Evolutionary conservation across 2,329 filamentous ascomycete species (phyloP).

Genomic region (Paraphaeosphaeria minitans): DNA sequence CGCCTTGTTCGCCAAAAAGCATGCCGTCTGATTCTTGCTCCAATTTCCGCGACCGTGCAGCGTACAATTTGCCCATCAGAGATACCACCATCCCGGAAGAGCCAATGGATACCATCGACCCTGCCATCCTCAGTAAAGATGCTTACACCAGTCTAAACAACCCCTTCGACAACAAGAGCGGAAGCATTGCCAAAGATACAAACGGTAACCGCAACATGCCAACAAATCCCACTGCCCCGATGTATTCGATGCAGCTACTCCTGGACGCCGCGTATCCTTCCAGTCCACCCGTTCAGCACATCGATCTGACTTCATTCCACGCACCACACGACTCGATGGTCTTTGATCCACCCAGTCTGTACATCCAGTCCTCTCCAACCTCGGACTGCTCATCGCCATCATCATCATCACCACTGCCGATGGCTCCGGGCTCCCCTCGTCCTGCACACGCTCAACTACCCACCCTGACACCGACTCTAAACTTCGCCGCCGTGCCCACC

Average conservation of each 20-base stretch:
- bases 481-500: conserved; percentile 30
- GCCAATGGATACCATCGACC: conserved; percentile 31
- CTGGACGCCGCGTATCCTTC: conserved; percentile 29
- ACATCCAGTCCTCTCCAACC: conserved; percentile 20
- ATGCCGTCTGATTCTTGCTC: conserved; percentile 25
- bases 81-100: conserved; percentile 39
- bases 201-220: conserved; percentile 23
- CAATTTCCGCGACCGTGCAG: conserved; percentile 12
- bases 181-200: conserved; percentile 14
- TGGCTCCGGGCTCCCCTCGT: conserved; percentile 30
- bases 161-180: conserved; percentile 16
- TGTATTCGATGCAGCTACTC: conserved; percentile 27
- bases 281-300: conserved; percentile 11
- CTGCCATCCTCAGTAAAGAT: conserved; percentile 32
- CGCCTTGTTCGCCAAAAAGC: conserved; percentile 48
- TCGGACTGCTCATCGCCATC: conserved; percentile 26
- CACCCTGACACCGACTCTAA: conserved; percentile 17
- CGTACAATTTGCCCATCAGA: conserved; percentile 32
- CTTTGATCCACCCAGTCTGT: conserved; percentile 10
- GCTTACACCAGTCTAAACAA: conserved; percentile 26
- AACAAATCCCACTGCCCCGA: conserved; percentile 15
- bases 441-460: conserved; percentile 28
- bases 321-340: conserved; percentile 16
- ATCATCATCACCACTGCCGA: conserved; percentile 21
- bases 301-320: conserved; percentile 12